Conservation (phyloP, 305 asterid genomes). For the Fraxinus paxiana region DNA sequence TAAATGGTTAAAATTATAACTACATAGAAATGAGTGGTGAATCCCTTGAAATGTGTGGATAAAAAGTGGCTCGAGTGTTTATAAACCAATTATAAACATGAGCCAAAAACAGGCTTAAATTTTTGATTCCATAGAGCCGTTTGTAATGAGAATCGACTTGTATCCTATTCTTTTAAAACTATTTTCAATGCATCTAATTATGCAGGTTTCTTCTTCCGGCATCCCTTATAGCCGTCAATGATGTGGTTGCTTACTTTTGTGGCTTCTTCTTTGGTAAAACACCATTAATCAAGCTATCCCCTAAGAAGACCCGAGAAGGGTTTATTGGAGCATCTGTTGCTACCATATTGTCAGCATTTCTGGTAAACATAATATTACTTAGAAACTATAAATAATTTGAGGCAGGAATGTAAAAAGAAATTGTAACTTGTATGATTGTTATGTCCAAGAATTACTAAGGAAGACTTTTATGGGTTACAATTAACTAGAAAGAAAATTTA, state of each 20-base stretch:
- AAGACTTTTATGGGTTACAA: neutral
- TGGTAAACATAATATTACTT: constrained; percentile 41
- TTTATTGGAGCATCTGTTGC: constrained; percentile 88
- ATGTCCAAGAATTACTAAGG: neutral
- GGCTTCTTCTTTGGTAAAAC: constrained; percentile 92
- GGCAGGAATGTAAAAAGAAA: neutral
- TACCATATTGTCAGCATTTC: constrained; percentile 69
- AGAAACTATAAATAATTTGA: neutral
- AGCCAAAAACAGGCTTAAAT: neutral
- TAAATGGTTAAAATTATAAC: too few relatives aligned
- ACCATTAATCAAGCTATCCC: constrained; percentile 84
- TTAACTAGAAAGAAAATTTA: neutral
- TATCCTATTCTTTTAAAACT: neutral
- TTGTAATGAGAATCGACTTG: neutral
- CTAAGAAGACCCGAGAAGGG: constrained; percentile 96
- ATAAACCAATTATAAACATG: neutral
- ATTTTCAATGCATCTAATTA: neutral
- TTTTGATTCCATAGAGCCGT: neutral
- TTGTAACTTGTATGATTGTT: neutral
- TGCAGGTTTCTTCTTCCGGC: constrained; percentile 95
- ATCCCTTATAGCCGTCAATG: constrained; percentile 79
- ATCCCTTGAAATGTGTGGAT: neutral
- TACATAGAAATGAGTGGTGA: neutral
- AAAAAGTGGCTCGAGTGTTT: neutral
- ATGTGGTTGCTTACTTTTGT: constrained; percentile 75